A percentile compares a stretch with the other conserved stretches of the same genome.
Conservation (phyloP, 805 yeast species). For the Kluyveromyces dobzhanskii region DNA sequence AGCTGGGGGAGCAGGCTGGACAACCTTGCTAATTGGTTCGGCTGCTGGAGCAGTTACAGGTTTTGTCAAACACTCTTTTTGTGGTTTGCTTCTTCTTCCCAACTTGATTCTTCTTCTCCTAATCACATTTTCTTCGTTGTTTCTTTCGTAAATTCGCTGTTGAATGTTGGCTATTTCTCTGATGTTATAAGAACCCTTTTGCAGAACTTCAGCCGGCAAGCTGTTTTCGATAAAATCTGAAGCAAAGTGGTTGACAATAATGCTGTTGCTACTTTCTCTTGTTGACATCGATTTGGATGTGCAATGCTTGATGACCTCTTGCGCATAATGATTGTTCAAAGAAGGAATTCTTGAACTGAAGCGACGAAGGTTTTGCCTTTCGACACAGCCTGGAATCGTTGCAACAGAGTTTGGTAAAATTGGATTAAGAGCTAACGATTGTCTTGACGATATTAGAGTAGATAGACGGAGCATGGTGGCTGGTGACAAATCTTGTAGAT, state of each 20-base stretch:
- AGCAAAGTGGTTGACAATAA: conserved; percentile 3
- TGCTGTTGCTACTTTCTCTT: conserved; percentile 4
- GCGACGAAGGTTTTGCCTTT: conserved; percentile 27
- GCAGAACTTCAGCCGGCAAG: conserved; percentile 19
- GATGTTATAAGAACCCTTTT: conserved; percentile 17
- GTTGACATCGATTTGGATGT: not conserved
- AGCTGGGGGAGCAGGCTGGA: not conserved
- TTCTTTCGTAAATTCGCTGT: conserved; percentile 25
- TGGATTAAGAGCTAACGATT: conserved; percentile 65
- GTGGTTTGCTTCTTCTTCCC: conserved; percentile 7
- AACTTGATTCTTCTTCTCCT: conserved; percentile 26
- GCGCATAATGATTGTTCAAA: conserved; percentile 16
- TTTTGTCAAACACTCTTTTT: not conserved
- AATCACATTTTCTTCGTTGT: conserved; percentile 17
- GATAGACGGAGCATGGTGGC: conserved; percentile 61
- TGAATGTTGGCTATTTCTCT: conserved; percentile 26
- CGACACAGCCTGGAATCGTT: conserved; percentile 27
- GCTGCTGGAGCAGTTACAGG: not conserved
- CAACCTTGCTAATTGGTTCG: not conserved
- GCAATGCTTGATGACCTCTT: conserved; percentile 2
- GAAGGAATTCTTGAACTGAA: conserved; percentile 28
- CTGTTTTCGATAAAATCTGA: conserved; percentile 16
- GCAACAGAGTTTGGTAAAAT: conserved; percentile 38
- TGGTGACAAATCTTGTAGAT: conserved; percentile 43
- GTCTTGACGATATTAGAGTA: conserved; percentile 63